Conservation (phyloP, 495 filamentous ascomycete genomes). For the Lepraria neglecta region DNA sequence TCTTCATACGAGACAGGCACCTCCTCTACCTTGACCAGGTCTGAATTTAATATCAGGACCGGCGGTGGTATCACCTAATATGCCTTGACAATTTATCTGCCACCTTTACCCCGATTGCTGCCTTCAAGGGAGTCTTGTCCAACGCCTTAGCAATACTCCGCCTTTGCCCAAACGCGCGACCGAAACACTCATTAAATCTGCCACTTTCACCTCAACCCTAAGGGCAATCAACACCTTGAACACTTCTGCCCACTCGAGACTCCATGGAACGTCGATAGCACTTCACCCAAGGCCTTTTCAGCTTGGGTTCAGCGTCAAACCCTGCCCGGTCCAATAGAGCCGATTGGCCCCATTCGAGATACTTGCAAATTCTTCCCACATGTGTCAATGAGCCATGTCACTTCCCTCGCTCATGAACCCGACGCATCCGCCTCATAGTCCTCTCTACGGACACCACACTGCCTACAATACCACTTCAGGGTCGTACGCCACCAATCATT, state of each 20-base stretch:
- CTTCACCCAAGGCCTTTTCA: constrained; percentile 8
- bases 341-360: constrained; percentile 8
- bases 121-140: background rate
- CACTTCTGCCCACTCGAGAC: background rate
- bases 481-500: constrained; percentile 47
- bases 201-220: background rate
- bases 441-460: constrained; percentile 62
- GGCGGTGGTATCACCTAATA: background rate
- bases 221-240: background rate
- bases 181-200: constrained; percentile 20
- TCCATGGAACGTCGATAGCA: constrained; percentile 11
- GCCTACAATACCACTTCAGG: constrained; percentile 49
- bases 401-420: constrained; percentile 77
- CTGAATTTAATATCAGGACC: background rate
- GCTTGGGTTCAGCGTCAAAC: constrained; percentile 6
- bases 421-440: constrained; percentile 65
- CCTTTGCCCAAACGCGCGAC: constrained; percentile 26
- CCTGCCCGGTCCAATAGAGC: constrained; percentile 7
- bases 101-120: constrained; percentile 13
- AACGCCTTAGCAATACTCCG: constrained; percentile 17
- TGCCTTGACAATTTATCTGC: background rate
- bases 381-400: constrained; percentile 54
- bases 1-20: background rate
- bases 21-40: background rate
- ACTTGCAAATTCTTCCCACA: background rate